Percentiles rank a stretch among this genome's conserved stretches.
These are phyloP conservation scores for Lactifluus pinguis DNA, from an alignment of 768 basidiomycete genomes.

Conservation along the genomic window DNA sequence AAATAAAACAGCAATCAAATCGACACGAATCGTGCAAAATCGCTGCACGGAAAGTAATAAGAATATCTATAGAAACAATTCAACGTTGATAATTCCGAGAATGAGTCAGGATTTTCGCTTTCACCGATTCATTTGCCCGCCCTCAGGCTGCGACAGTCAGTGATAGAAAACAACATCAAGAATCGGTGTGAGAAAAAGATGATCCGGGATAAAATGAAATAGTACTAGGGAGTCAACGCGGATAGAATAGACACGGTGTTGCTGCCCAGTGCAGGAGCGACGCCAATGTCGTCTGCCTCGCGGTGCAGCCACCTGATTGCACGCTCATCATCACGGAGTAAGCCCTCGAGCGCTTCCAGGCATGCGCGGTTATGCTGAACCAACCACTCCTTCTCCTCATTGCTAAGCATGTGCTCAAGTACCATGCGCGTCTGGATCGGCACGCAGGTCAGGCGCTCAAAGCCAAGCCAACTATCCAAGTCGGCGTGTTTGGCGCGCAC, in stretches of 20 bases:
- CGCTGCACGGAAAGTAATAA: slow-evolving; percentile 12
- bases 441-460: slow-evolving; percentile 88
- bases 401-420: slow-evolving; percentile 72
- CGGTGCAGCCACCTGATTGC: slow-evolving; percentile 74
- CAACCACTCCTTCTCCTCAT: slow-evolving; percentile 82
- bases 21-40: not conserved
- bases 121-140: not conserved
- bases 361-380: slow-evolving; percentile 79
- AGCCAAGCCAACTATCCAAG: slow-evolving; percentile 79
- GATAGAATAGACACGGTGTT: slow-evolving; percentile 35
- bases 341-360: slow-evolving; percentile 51
- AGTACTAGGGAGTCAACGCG: too few relatives aligned
- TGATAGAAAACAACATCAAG: not conserved
- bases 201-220: not conserved
- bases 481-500: slow-evolving; percentile 65
- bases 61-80: not conserved
- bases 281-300: slow-evolving; percentile 66
- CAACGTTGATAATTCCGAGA: not conserved
- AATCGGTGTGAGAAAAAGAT: not conserved
- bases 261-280: slow-evolving; percentile 48
- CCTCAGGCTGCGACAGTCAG: too few relatives aligned
- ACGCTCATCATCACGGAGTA: slow-evolving; percentile 68
- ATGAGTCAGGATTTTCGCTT: not conserved
- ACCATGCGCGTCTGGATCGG: slow-evolving; percentile 91
- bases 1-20: not conserved